A percentile compares a stretch with the other conserved stretches of the same genome.
phyloP scores from a whole-genome alignment of 148 eudicot species.

The Agrostemma githago region DNA sequence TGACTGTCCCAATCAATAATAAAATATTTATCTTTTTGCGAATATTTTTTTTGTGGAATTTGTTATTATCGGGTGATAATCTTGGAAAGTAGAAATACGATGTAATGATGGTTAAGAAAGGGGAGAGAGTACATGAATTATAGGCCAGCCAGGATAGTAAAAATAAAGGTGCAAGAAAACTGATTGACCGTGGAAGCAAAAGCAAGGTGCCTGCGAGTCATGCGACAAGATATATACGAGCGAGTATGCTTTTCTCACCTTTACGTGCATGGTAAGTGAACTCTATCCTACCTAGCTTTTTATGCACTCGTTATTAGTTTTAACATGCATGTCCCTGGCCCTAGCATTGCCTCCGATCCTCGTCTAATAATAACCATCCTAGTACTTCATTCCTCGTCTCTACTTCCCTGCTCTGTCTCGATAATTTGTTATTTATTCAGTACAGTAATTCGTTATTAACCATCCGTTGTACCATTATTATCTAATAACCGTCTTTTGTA shows the following conservation, averaged over 20 bases:
- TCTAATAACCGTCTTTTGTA: no score
- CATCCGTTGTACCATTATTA: no score
- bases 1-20: no score
- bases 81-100: not conserved
- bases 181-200: constrained; percentile 20
- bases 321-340: no score
- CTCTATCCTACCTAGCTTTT: constrained; percentile 23
- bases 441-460: no score
- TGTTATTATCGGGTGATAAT: not conserved
- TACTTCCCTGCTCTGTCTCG: no score
- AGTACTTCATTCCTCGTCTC: no score
- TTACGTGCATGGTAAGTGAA: constrained; percentile 61
- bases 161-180: not conserved
- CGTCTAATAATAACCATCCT: no score
- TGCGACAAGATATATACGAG: constrained; percentile 29
- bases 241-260: constrained; percentile 25
- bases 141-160: not conserved
- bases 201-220: constrained; percentile 29
- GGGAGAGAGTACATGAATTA: not conserved
- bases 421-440: no score
- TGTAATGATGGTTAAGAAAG: not conserved
- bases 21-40: no score
- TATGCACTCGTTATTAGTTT: constrained; percentile 2
- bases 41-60: not conserved
- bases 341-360: no score